A percentile compares a stretch with the other conserved stretches of the same genome.
Conservation (phyloP, 257 asterid genomes). For the Fraxinus anomala region DNA sequence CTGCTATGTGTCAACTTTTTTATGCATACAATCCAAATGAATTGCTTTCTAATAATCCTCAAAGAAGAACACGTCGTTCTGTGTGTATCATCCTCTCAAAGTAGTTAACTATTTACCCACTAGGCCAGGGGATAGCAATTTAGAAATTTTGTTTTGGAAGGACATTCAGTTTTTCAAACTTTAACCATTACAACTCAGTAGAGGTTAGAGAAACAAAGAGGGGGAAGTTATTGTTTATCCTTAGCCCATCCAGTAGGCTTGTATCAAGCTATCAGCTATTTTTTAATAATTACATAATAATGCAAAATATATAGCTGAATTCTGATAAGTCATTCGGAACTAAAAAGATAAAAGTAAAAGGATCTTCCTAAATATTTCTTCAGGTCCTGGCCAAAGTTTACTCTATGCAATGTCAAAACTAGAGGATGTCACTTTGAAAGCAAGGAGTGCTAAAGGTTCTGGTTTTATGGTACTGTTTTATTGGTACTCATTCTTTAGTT, state of each 20-base stretch:
- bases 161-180: no score
- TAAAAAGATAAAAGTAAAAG: no score
- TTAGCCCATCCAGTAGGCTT: slow-evolving; percentile 4
- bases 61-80: neutral
- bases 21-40: neutral
- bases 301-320: no score
- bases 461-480: no score
- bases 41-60: neutral
- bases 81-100: neutral
- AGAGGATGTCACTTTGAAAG: neutral
- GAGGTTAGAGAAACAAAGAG: no score
- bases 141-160: no score
- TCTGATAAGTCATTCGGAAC: no score
- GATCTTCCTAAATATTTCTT: no score
- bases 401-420: neutral
- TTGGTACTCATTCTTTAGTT: neutral
- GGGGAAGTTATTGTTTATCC: no score
- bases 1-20: neutral
- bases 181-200: no score
- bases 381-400: slow-evolving; percentile 13
- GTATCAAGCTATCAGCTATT: slow-evolving; percentile 26
- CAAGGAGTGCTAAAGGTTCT: neutral
- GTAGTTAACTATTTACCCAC: no score
- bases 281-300: slow-evolving; percentile 21
- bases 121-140: no score